These are phyloP conservation scores for Acanthamoeba sp. DNA, from an alignment of 208 protist genomes.

Conservation along the genomic window DNA sequence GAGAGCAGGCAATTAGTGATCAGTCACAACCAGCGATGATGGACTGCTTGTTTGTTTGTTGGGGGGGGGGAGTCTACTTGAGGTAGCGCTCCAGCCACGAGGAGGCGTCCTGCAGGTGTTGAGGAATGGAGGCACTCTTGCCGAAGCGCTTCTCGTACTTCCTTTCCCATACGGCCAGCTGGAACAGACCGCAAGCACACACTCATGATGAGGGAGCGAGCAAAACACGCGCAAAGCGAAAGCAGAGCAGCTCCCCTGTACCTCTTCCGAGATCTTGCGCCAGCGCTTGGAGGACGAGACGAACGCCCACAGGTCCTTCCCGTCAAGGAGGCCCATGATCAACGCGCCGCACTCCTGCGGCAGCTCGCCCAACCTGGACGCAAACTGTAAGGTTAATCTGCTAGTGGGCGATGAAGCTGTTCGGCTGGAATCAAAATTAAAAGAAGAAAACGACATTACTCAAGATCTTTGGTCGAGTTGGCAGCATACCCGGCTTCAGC, in stretches of 20 bases:
- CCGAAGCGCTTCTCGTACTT: constrained; percentile 43
- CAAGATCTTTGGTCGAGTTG: too few relatives aligned
- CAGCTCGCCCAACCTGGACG: constrained; percentile 4
- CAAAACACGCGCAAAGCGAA: background rate
- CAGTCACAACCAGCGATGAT: too few relatives aligned
- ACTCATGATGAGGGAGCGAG: background rate
- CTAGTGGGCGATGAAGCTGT: too few relatives aligned
- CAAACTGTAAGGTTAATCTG: background rate
- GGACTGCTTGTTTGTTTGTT: background rate
- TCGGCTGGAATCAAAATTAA: background rate
- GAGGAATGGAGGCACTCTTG: background rate
- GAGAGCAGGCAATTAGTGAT: too few relatives aligned
- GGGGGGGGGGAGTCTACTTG: background rate
- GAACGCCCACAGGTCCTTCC: constrained; percentile 42
- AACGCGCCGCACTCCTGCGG: background rate
- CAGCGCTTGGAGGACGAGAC: constrained; percentile 41
- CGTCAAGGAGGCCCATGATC: constrained; percentile 18
- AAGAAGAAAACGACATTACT: too few relatives aligned
- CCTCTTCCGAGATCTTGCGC: constrained; percentile 46
- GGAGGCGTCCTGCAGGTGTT: background rate
- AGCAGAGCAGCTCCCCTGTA: background rate
- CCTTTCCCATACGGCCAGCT: constrained; percentile 28
- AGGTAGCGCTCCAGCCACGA: constrained; percentile 38
- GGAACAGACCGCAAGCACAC: background rate
- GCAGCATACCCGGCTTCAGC: background rate